Conservation (phyloP, 441 rosid genomes). For the Raphanus hybrid region DNA sequence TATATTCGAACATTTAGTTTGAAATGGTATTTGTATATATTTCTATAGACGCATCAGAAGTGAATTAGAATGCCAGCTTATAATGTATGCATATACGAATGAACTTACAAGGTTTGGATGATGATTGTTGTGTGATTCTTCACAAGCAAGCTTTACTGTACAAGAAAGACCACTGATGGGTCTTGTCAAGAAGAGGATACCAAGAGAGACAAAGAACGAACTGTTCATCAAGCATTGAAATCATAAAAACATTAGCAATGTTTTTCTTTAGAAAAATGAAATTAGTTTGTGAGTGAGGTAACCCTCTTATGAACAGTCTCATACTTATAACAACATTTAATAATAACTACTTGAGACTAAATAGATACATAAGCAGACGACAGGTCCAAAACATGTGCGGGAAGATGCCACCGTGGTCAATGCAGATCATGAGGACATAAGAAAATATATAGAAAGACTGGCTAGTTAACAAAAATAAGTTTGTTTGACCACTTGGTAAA, state of each 20-base stretch:
- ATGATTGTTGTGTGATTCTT: conserved; percentile 10
- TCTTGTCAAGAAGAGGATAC: conserved; percentile 42
- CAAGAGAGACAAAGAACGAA: conserved; percentile 40
- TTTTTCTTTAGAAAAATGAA: not conserved
- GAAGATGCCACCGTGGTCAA: conserved; percentile 40
- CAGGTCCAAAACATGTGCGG: conserved; percentile 37
- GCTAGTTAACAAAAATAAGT: conserved; percentile 16
- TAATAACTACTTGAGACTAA: conserved; percentile 28
- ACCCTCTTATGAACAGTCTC: conserved; percentile 34
- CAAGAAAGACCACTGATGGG: conserved; percentile 39
- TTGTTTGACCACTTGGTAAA: conserved; percentile 28
- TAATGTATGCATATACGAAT: not conserved
- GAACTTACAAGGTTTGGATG: conserved; percentile 22
- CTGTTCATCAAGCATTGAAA: conserved; percentile 42
- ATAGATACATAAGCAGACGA: conserved; percentile 26
- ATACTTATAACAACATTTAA: conserved; percentile 22
- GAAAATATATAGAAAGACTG: conserved; percentile 13
- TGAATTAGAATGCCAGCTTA: not conserved
- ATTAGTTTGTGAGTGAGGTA: conserved; percentile 31
- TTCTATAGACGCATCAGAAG: conserved; percentile 17
- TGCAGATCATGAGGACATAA: conserved; percentile 24
- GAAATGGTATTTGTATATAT: conserved; percentile 36
- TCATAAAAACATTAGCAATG: conserved; percentile 23
- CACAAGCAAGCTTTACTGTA: conserved; percentile 37
- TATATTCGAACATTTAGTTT: conserved; percentile 24